Base-by-base conservation (phyloP, 108 stramenopile genomes). In the Aurantiochytrium sp. region DNA sequence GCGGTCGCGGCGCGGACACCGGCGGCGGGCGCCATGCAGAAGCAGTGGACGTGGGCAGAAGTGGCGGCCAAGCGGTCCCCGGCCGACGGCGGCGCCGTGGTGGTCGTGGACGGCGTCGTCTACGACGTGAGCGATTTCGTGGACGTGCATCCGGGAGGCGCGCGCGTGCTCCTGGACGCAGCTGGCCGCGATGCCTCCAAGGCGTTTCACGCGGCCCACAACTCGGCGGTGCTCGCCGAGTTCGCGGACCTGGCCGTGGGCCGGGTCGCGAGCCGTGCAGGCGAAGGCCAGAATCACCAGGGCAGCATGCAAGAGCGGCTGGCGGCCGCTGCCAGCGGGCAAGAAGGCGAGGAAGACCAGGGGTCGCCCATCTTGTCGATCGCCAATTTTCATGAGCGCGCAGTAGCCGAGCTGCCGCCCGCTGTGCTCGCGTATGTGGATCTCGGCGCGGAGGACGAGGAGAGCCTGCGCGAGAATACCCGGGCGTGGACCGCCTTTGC, bases 51-150 rank as follows among this genome's bases (percentile, higher is more conserved):
- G 34, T 65, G 59, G 59, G 4, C 27, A 30, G 59, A 65, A 19
- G 59, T 65, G 85, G 93, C 97, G 34, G 92, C 90, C 32, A 94
- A 96, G 93, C 96, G 97, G 94, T 93, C 93, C 86, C 93, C 89
- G 17, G 96, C 96, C 68, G 93, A 96, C 15, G 96, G 96, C 90
- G 96, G 96, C 90, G 91, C 90, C 45, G 97, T 97, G 97, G 97
- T 98, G 86, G 91, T 96, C 85, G 95, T 97, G 52, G 94, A 97
- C 55, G 92, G 95, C 87, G 90, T 90, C 85, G 98, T 98, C 36
- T 97, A 97, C 88, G 95, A 97, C 90, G 94, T 94, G 87, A 97
- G 95, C 42, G 94, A 95, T 4, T 69, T 69, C 36, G 39, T 69
- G 17, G 68, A 69, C n/a, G 36, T 37, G 39, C 68, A 69, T 2